Conservation (phyloP, 495 filamentous ascomycete genomes). For the Podospora australis region DNA sequence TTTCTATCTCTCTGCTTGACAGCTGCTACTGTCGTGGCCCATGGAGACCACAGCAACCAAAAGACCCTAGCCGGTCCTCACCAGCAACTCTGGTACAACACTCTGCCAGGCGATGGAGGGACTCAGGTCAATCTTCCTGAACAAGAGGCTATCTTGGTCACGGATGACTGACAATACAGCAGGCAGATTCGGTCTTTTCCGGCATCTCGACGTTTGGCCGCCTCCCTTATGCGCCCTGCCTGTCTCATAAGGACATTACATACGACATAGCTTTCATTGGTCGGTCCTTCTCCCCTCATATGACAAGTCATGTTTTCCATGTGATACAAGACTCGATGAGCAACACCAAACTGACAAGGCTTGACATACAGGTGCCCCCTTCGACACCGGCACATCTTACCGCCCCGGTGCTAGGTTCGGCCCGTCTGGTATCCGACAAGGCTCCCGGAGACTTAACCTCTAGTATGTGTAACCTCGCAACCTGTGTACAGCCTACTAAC, state of each 20-base stretch:
- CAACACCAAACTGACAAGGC: neutral
- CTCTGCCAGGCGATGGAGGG: constrained; percentile 50
- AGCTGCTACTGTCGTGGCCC: constrained; percentile 21
- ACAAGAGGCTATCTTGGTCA: neutral
- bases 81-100: constrained; percentile 49
- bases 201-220: constrained; percentile 83
- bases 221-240: constrained; percentile 66
- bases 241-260: constrained; percentile 54
- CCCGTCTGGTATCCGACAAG: constrained; percentile 77
- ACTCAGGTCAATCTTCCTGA: constrained; percentile 38
- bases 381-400: constrained; percentile 36
- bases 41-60: constrained; percentile 34
- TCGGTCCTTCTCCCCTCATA: constrained; percentile 50
- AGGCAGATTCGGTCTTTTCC: constrained; percentile 60
- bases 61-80: constrained; percentile 42
- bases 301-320: too few species aligned
- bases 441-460: constrained; percentile 66
- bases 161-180: constrained; percentile 8
- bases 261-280: constrained; percentile 84
- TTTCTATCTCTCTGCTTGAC: constrained; percentile 15
- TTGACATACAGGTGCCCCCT: constrained; percentile 29
- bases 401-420: constrained; percentile 70
- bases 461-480: constrained; percentile 29
- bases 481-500: neutral
- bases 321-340: constrained; percentile 13